Conservation (phyloP, 2,329 filamentous ascomycete species). For the Fusarium humuli region DNA sequence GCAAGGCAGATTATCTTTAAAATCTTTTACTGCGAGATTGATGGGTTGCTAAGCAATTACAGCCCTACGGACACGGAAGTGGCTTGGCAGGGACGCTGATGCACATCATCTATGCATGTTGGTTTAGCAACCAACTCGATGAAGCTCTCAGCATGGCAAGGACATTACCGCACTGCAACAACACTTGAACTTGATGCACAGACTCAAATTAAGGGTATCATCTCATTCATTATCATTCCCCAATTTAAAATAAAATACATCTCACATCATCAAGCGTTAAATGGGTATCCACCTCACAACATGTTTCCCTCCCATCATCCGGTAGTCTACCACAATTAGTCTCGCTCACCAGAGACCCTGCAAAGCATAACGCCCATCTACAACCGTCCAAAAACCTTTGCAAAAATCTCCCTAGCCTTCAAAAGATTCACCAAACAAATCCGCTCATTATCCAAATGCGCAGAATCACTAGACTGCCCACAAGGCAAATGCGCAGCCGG, state of each 20-base stretch:
- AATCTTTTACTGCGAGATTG: no score
- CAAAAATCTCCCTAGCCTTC: slow-evolving; percentile 93
- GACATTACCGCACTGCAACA: no score
- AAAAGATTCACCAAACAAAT: slow-evolving; percentile 86
- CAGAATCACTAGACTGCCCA: slow-evolving; percentile 92
- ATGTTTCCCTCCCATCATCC: no score
- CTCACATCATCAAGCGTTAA: not conserved
- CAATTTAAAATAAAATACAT: slow-evolving; percentile 11
- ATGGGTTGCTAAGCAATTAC: not conserved
- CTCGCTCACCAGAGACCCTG: no score
- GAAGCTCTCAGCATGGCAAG: no score
- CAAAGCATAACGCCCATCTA: slow-evolving; percentile 42
- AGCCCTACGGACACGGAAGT: not conserved
- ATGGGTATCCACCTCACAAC: no score
- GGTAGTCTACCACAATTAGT: no score
- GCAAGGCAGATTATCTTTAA: not conserved
- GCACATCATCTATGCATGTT: not conserved
- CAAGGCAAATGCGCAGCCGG: slow-evolving; percentile 94
- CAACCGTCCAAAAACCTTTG: slow-evolving; percentile 81
- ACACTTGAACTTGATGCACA: no score
- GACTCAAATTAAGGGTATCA: slow-evolving; percentile 25
- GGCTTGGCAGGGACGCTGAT: slow-evolving; percentile 5
- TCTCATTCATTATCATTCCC: slow-evolving; percentile 6
- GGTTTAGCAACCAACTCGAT: no score
- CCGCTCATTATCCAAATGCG: slow-evolving; percentile 96